Percentiles rank a stretch among this genome's conserved stretches.
These are phyloP conservation scores for Silybum marianum DNA, from an alignment of 129 eudicot species.

Conservation along the genomic window DNA sequence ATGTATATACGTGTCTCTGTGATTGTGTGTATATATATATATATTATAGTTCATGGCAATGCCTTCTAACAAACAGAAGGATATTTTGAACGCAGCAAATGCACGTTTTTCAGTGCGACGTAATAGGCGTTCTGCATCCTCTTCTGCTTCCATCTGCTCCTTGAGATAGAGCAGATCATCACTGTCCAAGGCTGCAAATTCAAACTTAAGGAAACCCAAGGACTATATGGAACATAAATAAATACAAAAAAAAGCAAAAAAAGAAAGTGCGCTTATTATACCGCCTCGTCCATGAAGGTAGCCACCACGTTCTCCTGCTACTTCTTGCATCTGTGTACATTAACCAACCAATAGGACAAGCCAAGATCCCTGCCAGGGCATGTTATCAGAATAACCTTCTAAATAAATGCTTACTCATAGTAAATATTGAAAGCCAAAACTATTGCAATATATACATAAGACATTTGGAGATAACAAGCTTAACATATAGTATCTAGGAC, in stretches of 20 bases:
- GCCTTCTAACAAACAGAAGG: conserved; percentile 43
- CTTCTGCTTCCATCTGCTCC: conserved; percentile 99
- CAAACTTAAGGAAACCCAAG: conserved; percentile 39
- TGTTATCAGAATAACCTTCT: conserved; percentile 74
- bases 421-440: neutral
- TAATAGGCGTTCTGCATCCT: conserved; percentile 92
- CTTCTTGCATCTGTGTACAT: conserved; percentile 98
- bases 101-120: conserved; percentile 98
- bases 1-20: too few relatives aligned
- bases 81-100: conserved; percentile 94
- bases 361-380: conserved; percentile 99
- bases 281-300: conserved; percentile 99
- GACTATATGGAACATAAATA: neutral
- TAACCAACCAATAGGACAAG: conserved; percentile 71
- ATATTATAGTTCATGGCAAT: neutral
- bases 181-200: conserved; percentile 94
- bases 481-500: neutral
- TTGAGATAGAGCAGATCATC: conserved; percentile 97
- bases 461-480: neutral
- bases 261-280: conserved; percentile 31
- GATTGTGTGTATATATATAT: too few relatives aligned
- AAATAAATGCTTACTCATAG: neutral
- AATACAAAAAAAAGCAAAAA: neutral
- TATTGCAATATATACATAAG: neutral
- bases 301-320: conserved; percentile 99